These are phyloP conservation scores for Talinum fruticosum DNA, from an alignment of 148 eudicot genomes.

Conservation along the genomic window DNA sequence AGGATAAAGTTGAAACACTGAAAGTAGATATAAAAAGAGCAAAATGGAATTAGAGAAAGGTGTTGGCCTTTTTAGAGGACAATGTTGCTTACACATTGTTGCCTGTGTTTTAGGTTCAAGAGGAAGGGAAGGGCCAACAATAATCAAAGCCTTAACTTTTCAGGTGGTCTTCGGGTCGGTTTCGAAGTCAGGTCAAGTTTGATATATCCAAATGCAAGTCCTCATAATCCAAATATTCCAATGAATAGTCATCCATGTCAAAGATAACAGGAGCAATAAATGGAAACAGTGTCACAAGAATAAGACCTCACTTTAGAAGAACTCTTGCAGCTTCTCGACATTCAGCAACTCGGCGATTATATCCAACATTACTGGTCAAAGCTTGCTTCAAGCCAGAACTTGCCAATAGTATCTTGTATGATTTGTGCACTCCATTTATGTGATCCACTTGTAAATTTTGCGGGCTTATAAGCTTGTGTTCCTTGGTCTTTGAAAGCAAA, in stretches of 20 bases:
- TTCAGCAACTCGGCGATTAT: slow-evolving; percentile 78
- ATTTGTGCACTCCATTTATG: slow-evolving; percentile 30
- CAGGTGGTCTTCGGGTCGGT: neutral
- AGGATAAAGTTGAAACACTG: no score
- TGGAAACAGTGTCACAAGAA: slow-evolving; percentile 2
- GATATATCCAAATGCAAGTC: neutral
- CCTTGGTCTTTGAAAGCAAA: slow-evolving; percentile 64
- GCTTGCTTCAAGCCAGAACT: slow-evolving; percentile 93
- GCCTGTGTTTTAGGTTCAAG: no score
- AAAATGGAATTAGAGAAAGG: no score
- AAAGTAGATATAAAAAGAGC: no score
- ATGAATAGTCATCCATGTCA: neutral
- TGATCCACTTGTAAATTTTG: slow-evolving; percentile 34
- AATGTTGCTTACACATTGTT: no score
- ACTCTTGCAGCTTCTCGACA: slow-evolving; percentile 84
- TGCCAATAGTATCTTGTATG: slow-evolving; percentile 81
- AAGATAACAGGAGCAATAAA: neutral
- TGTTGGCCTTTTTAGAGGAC: no score
- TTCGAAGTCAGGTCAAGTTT: neutral
- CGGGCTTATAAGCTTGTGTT: slow-evolving; percentile 66
- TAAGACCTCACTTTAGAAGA: slow-evolving; percentile 60
- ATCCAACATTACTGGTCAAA: slow-evolving; percentile 73
- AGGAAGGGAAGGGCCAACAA: no score
- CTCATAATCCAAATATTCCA: neutral
- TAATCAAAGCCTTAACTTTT: neutral